Conservation (phyloP, 306 rosid species). For the Medicago lupulina region DNA sequence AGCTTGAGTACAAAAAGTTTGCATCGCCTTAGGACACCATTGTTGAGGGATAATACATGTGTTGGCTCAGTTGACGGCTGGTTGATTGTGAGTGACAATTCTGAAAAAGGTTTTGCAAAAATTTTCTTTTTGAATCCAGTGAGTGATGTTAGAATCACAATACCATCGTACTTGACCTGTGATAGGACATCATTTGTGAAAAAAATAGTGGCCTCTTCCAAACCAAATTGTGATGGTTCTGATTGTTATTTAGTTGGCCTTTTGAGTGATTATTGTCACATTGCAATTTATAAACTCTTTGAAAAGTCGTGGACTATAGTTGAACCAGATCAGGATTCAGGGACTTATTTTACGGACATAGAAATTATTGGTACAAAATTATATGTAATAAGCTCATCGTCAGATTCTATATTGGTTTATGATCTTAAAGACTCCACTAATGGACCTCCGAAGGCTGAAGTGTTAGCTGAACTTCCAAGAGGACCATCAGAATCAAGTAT, state of each 20-base stretch:
- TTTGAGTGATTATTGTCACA: neutral
- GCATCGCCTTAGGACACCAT: neutral
- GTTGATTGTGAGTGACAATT: neutral
- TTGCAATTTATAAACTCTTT: neutral
- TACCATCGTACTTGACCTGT: neutral
- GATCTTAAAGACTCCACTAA: too few species aligned
- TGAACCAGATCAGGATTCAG: neutral
- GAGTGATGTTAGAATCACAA: neutral
- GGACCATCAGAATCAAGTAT: too few species aligned
- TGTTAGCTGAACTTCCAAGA: too few species aligned
- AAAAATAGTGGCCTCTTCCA: conserved; percentile 11
- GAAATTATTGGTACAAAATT: conserved; percentile 6
- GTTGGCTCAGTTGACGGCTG: neutral
- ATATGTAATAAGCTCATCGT: neutral
- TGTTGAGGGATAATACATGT: neutral
- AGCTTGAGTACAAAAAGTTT: neutral
- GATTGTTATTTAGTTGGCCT: neutral
- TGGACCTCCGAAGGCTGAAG: too few species aligned
- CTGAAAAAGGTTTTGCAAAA: neutral
- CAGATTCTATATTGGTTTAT: too few species aligned
- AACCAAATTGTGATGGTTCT: neutral
- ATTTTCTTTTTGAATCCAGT: conserved; percentile 1
- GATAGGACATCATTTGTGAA: neutral
- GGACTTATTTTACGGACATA: neutral
- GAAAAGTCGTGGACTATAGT: neutral